A percentile compares a stretch with the other conserved stretches of the same genome.
Evolutionary conservation across 805 yeast species (phyloP).

Genomic region (Starmerella apis): DNA sequence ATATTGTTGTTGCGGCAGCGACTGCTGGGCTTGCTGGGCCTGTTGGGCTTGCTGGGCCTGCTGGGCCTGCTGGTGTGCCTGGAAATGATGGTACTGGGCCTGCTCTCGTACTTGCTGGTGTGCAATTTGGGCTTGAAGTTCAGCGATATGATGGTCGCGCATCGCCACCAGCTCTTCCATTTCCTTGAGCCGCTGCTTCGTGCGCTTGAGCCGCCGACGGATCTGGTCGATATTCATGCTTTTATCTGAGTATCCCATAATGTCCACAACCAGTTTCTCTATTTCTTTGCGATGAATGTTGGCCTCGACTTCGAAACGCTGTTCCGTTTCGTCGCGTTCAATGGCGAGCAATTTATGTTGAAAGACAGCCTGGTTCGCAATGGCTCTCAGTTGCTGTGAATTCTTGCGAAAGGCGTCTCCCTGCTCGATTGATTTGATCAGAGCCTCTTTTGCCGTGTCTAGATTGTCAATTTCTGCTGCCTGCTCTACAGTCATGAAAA

Average conservation of each 20-base stretch:
- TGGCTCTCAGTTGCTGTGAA: constrained; percentile 24
- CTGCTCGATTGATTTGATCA: constrained; percentile 23
- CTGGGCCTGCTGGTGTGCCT: constrained; percentile 28
- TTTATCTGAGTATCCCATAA: constrained; percentile 30
- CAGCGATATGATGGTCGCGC: constrained; percentile 39
- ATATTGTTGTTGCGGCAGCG: background rate
- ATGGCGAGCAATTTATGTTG: constrained; percentile 37
- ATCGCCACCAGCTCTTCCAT: constrained; percentile 37
- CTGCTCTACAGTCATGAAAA: constrained; percentile 21
- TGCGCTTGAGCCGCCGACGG: constrained; percentile 33
- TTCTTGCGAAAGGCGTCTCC: constrained; percentile 22
- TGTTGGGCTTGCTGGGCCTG: constrained; percentile 12
- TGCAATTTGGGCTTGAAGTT: constrained; percentile 27
- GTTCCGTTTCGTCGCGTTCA: constrained; percentile 38
- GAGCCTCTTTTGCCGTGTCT: constrained; percentile 11
- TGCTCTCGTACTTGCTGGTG: constrained; percentile 8
- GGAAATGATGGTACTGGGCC: constrained; percentile 7
- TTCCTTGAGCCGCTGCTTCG: constrained; percentile 39
- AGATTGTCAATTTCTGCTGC: constrained; percentile 15
- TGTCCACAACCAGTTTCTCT: constrained; percentile 36
- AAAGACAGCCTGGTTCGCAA: constrained; percentile 26
- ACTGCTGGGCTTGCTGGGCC: constrained; percentile 17
- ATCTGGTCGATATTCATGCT: constrained; percentile 33
- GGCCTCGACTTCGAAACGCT: constrained; percentile 41
- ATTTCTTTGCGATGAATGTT: constrained; percentile 39